Conservation (phyloP, 805 yeast genomes). For the Cyberlindnera xylosilytica region DNA sequence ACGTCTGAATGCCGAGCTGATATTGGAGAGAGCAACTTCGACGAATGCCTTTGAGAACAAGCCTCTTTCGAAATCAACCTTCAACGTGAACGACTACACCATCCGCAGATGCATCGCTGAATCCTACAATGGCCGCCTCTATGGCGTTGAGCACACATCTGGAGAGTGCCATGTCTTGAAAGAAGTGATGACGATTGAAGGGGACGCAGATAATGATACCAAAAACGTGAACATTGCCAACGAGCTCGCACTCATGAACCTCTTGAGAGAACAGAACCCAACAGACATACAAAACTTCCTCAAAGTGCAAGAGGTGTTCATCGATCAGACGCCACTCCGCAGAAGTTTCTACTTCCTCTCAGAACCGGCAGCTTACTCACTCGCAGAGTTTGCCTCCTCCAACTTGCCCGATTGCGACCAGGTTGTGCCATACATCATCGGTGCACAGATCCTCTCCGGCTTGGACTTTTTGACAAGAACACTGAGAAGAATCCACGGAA, state of each 20-base stretch:
- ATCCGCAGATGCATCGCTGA: background rate
- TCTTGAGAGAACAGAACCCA: background rate
- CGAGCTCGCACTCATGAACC: background rate
- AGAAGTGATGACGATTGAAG: constrained; percentile 5
- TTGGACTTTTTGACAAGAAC: constrained; percentile 3
- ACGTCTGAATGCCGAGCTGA: constrained; percentile 1
- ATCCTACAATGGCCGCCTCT: constrained; percentile 5
- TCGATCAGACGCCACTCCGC: constrained; percentile 7
- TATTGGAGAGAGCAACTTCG: background rate
- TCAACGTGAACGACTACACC: constrained; percentile 5
- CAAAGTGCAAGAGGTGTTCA: background rate
- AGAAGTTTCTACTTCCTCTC: constrained; percentile 4
- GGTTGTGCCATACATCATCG: constrained; percentile 3
- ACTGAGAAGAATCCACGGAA: constrained; percentile 13
- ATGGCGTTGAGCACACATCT: constrained; percentile 7
- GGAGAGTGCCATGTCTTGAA: constrained; percentile 6
- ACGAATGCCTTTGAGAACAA: background rate
- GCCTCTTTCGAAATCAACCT: background rate
- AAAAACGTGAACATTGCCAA: constrained; percentile 2
- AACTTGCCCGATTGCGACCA: background rate
- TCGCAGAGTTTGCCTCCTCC: constrained; percentile 6
- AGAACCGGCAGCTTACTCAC: constrained; percentile 4
- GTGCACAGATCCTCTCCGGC: constrained; percentile 10
- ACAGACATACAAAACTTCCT: background rate
- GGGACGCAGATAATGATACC: background rate